Base-by-base conservation (phyloP, 2,329 filamentous ascomycete genomes). In the Venturia nashicola region DNA sequence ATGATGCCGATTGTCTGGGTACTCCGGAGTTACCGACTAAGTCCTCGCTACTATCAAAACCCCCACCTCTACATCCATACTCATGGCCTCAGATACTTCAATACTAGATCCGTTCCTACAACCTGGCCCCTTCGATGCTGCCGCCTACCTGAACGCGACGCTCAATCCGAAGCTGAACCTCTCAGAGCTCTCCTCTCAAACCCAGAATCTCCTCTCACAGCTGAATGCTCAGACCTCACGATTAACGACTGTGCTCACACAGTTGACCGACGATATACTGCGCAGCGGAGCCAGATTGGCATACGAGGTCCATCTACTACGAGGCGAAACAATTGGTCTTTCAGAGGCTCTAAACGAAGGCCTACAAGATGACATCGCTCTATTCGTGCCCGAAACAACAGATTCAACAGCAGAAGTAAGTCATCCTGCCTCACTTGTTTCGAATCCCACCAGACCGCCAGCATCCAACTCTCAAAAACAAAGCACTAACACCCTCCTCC, bases 231-330 rank as follows among this genome's bases (percentile, higher is more conserved):
- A 97, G 73, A 96, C 91, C 1, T 88, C 90, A 20, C 84, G 91
- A 57, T 79, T 97, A 8, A 91, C 91, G 16, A 86, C 82, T 63
- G 89, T 86, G 57, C 81, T 99, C 65, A 96, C 91, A 40, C 87
- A 93, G 71, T 80, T 97, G 65, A 97, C 94, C 12, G 93, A 99
- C 74, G 94, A 97, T 69, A 97, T 99, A 67, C 76, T 99, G 66
- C 85, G 94, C 65, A 92, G 90, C 70, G 90, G 92, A 34, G 91
- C 90, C 67, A 83, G 93, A 4, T 78, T 99, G 65, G 91, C 92
- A 23, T 99, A 99, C 72, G 90, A 97, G 75, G 93, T 97, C 23
- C 93, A 97, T 75, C 83, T 97, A 20, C 76, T 97, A 60, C 85
- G 91, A n/a, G 92, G 92, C 67, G 92, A 97, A 75, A 89, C 91